Conservation (phyloP, 1,284 basidiomycete genomes). For the Ganoderma boninense region DNA sequence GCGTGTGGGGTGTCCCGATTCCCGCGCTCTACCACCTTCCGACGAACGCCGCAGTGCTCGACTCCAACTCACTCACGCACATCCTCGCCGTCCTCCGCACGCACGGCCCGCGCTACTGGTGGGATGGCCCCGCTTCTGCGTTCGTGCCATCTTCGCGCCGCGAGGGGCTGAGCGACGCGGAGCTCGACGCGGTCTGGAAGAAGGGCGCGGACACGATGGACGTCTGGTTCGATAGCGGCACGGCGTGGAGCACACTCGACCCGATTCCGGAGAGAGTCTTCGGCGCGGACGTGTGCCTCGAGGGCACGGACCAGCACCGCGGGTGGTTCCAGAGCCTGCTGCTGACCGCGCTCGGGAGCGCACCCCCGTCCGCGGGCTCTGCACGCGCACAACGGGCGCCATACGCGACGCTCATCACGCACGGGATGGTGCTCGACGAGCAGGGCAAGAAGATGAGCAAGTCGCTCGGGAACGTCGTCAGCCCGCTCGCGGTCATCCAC, state of each 20-base stretch:
- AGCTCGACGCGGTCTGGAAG: constrained; percentile 58
- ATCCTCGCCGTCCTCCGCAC: constrained; percentile 80
- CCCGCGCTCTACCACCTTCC: constrained; percentile 83
- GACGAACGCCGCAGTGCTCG: constrained; percentile 75
- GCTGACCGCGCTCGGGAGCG: constrained; percentile 80
- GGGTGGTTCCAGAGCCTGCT: constrained; percentile 99
- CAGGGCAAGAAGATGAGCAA: constrained; percentile 99
- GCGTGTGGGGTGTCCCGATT: constrained; percentile 98
- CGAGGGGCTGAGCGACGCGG: constrained; percentile 48
- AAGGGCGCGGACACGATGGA: constrained; percentile 97
- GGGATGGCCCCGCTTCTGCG: constrained; percentile 85
- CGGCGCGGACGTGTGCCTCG: constrained; percentile 90
- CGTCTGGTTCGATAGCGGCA: constrained; percentile 99
- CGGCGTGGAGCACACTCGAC: constrained; percentile 88
- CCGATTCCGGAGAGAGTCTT: constrained; percentile 32
- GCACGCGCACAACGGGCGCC: constrained; percentile 57
- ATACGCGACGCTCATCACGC: constrained; percentile 89
- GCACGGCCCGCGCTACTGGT: constrained; percentile 90
- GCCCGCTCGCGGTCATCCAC: constrained; percentile 82
- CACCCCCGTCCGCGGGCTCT: constrained; percentile 39
- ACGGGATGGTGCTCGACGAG: constrained; percentile 97
- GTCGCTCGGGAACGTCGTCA: constrained; percentile 92
- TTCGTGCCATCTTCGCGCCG: constrained; percentile 76
- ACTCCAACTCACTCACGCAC: constrained; percentile 74
- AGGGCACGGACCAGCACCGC: constrained; percentile 97